Evolutionary conservation across 169 alveolate species (phyloP).

Genomic region (Sarcocystis neurona): DNA sequence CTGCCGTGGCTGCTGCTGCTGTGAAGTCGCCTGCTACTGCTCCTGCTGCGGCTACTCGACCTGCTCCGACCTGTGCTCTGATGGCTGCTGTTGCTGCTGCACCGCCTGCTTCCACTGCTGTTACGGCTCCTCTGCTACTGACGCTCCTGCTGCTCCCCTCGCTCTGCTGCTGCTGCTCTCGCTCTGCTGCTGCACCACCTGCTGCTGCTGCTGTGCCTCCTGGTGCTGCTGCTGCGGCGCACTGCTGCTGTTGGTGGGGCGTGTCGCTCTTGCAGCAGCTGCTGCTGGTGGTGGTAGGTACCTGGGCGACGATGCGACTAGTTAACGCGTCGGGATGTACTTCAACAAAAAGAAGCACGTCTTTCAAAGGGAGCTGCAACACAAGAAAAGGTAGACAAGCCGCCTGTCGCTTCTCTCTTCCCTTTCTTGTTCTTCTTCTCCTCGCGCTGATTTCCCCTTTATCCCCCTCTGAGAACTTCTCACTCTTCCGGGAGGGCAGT

Average conservation of each 20-base stretch:
- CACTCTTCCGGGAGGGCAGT: too few relatives aligned
- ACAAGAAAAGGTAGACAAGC: neutral
- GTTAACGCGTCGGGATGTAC: constrained; percentile 53
- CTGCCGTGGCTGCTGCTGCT: too few relatives aligned
- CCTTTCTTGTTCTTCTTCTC: neutral
- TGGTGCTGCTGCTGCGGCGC: too few relatives aligned
- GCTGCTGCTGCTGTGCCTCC: neutral
- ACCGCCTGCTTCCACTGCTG: too few relatives aligned
- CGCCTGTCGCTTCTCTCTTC: neutral
- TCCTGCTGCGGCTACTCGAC: too few relatives aligned
- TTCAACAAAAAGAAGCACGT: constrained; percentile 54
- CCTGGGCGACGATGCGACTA: constrained; percentile 42
- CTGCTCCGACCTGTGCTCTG: too few relatives aligned
- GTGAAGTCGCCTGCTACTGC: too few relatives aligned
- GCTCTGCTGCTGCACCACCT: neutral
- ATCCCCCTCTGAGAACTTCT: too few relatives aligned
- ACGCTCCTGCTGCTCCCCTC: neutral
- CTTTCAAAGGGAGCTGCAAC: constrained; percentile 46
- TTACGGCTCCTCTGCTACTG: neutral
- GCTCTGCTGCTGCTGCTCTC: neutral
- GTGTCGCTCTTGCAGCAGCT: too few relatives aligned
- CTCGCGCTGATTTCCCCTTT: neutral
- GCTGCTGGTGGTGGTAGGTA: too few relatives aligned
- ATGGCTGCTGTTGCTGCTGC: too few relatives aligned
- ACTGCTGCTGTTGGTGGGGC: neutral